phyloP scores from a whole-genome alignment of 257 asterid species.

The Ilex aquifolium region DNA sequence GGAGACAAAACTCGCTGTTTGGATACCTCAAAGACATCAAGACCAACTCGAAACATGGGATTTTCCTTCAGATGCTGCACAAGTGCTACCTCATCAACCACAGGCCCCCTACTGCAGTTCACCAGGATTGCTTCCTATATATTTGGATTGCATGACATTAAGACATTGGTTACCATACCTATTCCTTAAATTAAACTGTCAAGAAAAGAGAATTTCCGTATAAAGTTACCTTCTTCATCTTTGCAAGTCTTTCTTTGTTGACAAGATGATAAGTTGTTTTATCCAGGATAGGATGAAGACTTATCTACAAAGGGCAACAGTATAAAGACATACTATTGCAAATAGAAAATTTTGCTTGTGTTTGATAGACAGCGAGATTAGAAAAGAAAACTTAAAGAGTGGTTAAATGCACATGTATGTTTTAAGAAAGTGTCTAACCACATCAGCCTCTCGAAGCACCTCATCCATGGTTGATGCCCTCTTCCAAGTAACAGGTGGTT shows the following conservation, averaged over 20 bases:
- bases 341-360: too few relatives aligned
- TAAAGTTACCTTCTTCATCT: conserved; percentile 75
- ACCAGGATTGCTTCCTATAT: conserved; percentile 82
- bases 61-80: conserved; percentile 82
- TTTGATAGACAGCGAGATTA: too few relatives aligned
- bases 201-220: neutral
- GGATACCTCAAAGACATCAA: conserved; percentile 92
- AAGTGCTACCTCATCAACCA: conserved; percentile 88
- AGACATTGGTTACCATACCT: neutral
- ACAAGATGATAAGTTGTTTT: conserved; percentile 93
- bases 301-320: conserved; percentile 47
- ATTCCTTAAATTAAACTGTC: neutral
- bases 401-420: too few relatives aligned
- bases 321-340: neutral
- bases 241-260: conserved; percentile 82
- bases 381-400: too few relatives aligned
- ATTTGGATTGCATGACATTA: neutral
- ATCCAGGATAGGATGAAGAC: conserved; percentile 90
- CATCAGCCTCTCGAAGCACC: conserved; percentile 84
- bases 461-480: conserved; percentile 88
- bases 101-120: conserved; percentile 98
- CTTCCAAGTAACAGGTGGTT: conserved; percentile 87
- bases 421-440: conserved; percentile 33
- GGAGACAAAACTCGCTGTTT: neutral
- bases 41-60: conserved; percentile 99